A percentile compares a stretch with the other conserved stretches of the same genome.
phyloP scores from a whole-genome alignment of 2,329 filamentous ascomycete genomes.

The Penicillium freii region DNA sequence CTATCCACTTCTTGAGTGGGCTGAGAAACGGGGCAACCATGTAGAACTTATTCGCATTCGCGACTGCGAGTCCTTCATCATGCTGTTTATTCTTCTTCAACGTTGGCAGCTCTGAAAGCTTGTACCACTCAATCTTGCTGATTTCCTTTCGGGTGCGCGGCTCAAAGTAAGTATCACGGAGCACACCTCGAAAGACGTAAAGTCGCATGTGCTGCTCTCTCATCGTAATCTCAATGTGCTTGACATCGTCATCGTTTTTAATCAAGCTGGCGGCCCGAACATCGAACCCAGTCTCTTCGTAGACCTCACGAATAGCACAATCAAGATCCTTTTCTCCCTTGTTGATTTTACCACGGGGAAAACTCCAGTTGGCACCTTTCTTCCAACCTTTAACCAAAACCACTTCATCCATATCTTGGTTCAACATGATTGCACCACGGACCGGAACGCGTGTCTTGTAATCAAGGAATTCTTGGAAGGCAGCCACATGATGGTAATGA shows the following conservation, averaged over 20 bases:
- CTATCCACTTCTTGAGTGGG: conserved; percentile 84
- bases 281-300: conserved; percentile 93
- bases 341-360: conserved; percentile 96
- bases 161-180: conserved; percentile 82
- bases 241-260: conserved; percentile 66
- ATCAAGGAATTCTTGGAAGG: conserved; percentile 86
- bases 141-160: conserved; percentile 95
- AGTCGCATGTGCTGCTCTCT: conserved; percentile 88
- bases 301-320: conserved; percentile 90
- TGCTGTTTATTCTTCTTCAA: conserved; percentile 71
- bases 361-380: conserved; percentile 94
- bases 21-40: conserved; percentile 94
- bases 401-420: conserved; percentile 88
- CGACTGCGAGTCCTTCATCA: conserved; percentile 54
- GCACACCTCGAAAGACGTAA: conserved; percentile 86
- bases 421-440: conserved; percentile 87
- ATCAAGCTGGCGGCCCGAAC: conserved; percentile 73
- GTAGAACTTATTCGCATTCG: conserved; percentile 85
- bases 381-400: conserved; percentile 98
- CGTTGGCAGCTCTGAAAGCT: conserved; percentile 79
- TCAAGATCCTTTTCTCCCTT: conserved; percentile 92
- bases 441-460: conserved; percentile 97
- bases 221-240: conserved; percentile 86
- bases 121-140: conserved; percentile 95
- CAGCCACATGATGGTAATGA: conserved; percentile 71